These are phyloP conservation scores for Moesziomyces sp. DNA, from an alignment of 1,284 basidiomycete species.

Conservation along the genomic window DNA sequence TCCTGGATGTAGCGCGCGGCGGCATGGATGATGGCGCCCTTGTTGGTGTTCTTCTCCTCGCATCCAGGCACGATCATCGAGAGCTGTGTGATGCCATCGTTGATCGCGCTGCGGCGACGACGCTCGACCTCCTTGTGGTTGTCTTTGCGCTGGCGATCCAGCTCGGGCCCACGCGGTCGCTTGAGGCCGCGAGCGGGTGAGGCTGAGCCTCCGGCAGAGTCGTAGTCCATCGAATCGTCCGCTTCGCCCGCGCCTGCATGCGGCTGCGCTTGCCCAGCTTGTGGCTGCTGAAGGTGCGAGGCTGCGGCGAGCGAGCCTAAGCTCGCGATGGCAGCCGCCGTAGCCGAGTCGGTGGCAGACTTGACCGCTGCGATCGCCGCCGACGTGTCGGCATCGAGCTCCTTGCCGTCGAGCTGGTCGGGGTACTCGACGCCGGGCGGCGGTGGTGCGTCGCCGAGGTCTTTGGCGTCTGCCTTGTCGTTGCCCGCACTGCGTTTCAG, in stretches of 20 bases:
- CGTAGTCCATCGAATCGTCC: slow-evolving; percentile 23
- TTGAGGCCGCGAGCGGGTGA: slow-evolving; percentile 26
- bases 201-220: slow-evolving; percentile 7
- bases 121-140: slow-evolving; percentile 90
- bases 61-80: slow-evolving; percentile 83
- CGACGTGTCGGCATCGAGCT: slow-evolving; percentile 10
- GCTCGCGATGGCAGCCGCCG: slow-evolving; percentile 57
- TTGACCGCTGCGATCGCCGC: slow-evolving; percentile 37
- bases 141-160: slow-evolving; percentile 62
- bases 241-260: slow-evolving; percentile 9
- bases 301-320: slow-evolving; percentile 55
- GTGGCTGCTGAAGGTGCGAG: slow-evolving; percentile 22
- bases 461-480: slow-evolving; percentile 9
- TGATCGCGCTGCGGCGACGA: slow-evolving; percentile 90
- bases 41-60: slow-evolving; percentile 79
- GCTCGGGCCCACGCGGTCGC: slow-evolving; percentile 52
- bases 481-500: slow-evolving; percentile 51
- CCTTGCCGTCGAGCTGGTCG: slow-evolving; percentile 12
- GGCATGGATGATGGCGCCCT: slow-evolving; percentile 84
- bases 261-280: slow-evolving; percentile 9
- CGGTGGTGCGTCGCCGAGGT: slow-evolving; percentile 37
- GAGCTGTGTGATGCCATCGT: slow-evolving; percentile 92
- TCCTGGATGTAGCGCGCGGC: slow-evolving; percentile 89
- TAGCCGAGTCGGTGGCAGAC: slow-evolving; percentile 49
- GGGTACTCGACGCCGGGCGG: slow-evolving; percentile 39